A percentile compares a stretch with the other conserved stretches of the same genome.
phyloP scores from a whole-genome alignment of 805 yeast genomes.

The Yamadazyma paraphyllophila region DNA sequence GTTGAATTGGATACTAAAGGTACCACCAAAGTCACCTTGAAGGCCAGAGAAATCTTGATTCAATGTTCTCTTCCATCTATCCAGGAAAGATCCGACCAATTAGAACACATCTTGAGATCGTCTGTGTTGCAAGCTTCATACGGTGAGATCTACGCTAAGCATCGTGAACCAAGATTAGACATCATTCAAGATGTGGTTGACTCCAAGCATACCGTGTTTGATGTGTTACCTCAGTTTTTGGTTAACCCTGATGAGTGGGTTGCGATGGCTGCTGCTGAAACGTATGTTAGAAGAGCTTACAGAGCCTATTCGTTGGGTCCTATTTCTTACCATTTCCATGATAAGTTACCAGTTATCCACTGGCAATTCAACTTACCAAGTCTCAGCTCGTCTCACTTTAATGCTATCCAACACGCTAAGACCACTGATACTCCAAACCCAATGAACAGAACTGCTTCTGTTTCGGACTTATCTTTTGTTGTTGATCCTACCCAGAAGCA shows the following conservation, averaged over 20 bases:
- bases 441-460: conserved; percentile 86
- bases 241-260: conserved; percentile 81
- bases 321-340: conserved; percentile 57
- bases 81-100: conserved; percentile 93
- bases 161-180: conserved; percentile 77
- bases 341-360: conserved; percentile 67
- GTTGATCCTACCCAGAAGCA: conserved; percentile 65
- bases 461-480: conserved; percentile 85
- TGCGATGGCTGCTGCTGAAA: conserved; percentile 94
- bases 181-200: conserved; percentile 89
- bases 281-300: conserved; percentile 93
- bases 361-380: conserved; percentile 89
- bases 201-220: conserved; percentile 93
- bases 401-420: conserved; percentile 55
- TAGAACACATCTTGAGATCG: conserved; percentile 90
- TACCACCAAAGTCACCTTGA: conserved; percentile 89
- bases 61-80: conserved; percentile 97
- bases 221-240: conserved; percentile 90
- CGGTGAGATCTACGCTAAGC: conserved; percentile 76
- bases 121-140: conserved; percentile 87
- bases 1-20: conserved; percentile 89
- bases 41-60: conserved; percentile 93
- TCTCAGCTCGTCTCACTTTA: conserved; percentile 67
- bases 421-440: conserved; percentile 35
- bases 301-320: conserved; percentile 90